Conservation (phyloP, 2,329 filamentous ascomycete genomes). For the Capronia americana region DNA sequence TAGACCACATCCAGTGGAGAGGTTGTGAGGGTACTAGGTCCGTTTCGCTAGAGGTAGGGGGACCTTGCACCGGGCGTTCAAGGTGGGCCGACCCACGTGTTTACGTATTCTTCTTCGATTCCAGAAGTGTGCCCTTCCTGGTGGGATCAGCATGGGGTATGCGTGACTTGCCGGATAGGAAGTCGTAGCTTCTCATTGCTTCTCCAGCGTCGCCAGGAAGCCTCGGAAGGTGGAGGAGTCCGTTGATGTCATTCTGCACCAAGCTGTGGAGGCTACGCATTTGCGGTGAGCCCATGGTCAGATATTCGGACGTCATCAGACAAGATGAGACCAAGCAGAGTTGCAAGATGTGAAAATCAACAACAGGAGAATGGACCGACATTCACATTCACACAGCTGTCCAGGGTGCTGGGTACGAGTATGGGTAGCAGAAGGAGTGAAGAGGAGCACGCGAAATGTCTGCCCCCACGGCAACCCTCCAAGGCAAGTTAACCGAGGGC, state of each 20-base stretch:
- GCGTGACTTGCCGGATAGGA: conserved; percentile 10
- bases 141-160: neutral
- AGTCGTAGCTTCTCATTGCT: conserved; percentile 2
- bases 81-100: conserved; percentile 12
- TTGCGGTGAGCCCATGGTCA: neutral
- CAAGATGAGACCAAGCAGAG: neutral
- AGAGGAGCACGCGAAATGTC: neutral
- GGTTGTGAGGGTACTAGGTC: neutral
- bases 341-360: neutral
- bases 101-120: conserved; percentile 17
- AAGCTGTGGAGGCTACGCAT: neutral
- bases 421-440: neutral
- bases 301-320: neutral
- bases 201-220: conserved; percentile 16
- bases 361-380: neutral
- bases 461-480: neutral
- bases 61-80: neutral
- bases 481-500: neutral
- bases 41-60: neutral
- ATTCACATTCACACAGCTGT: neutral
- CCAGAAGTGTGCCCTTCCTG: conserved; percentile 14
- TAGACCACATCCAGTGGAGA: neutral
- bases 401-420: neutral
- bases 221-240: conserved; percentile 3
- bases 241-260: conserved; percentile 17